A percentile compares a stretch with the other conserved stretches of the same genome.
Conservation (phyloP, 345 rosid genomes). For the Hirschfeldia incana region DNA sequence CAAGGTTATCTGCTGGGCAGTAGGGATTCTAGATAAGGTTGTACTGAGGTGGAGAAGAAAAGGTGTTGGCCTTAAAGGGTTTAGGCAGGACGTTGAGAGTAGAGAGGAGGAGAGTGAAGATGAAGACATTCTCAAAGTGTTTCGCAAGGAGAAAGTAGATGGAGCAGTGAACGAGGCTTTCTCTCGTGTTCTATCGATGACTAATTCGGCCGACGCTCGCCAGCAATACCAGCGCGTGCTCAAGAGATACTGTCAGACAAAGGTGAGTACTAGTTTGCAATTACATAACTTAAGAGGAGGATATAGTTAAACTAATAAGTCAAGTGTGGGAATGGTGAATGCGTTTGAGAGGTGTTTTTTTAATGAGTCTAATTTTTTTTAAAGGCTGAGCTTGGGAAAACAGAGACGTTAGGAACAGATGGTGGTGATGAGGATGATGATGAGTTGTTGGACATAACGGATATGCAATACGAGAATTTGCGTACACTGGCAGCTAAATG, state of each 20-base stretch:
- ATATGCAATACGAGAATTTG: conserved; percentile 52
- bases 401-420: conserved; percentile 46
- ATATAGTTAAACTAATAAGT: background rate
- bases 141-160: conserved; percentile 87
- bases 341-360: background rate
- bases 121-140: conserved; percentile 91
- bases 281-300: background rate
- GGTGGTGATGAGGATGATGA: conserved; percentile 42
- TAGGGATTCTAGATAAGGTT: conserved; percentile 79
- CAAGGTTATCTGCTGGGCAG: conserved; percentile 91
- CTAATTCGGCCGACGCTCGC: conserved; percentile 72
- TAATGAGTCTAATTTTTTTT: conserved; percentile 3
- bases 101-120: conserved; percentile 71
- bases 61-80: conserved; percentile 84
- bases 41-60: conserved; percentile 89
- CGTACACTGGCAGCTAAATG: conserved; percentile 13
- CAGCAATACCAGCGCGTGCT: conserved; percentile 87
- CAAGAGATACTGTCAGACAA: conserved; percentile 67
- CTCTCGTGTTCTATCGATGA: conserved; percentile 82
- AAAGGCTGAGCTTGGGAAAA: conserved; percentile 65
- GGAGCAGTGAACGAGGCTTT: conserved; percentile 72
- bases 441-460: conserved; percentile 31
- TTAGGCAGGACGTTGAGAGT: conserved; percentile 47
- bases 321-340: background rate
- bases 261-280: conserved; percentile 47